Conservation (phyloP, 176 grass and related monocot genomes). For the Raddia guianensis region DNA sequence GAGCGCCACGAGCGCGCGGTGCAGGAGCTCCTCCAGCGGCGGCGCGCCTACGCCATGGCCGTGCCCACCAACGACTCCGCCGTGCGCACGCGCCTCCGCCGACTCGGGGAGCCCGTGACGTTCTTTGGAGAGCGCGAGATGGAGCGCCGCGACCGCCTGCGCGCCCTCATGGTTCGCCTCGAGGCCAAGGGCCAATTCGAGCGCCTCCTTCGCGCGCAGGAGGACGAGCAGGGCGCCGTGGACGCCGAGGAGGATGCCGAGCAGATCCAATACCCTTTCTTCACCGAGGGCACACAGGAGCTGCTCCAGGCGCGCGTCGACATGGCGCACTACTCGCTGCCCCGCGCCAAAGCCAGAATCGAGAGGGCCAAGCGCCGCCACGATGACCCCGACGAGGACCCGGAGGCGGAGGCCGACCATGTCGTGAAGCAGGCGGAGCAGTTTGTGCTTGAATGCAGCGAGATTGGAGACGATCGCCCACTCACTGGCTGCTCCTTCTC, state of each 20-base stretch:
- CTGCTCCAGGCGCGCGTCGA: constrained; percentile 65
- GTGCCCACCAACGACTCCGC: constrained; percentile 92
- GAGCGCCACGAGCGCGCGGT: constrained; percentile 94
- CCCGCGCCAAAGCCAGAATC: constrained; percentile 64
- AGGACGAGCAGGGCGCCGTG: constrained; percentile 66
- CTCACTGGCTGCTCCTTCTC: constrained; percentile 93
- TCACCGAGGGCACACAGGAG: constrained; percentile 78
- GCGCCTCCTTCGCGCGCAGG: constrained; percentile 68
- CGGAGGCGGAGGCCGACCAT: constrained; percentile 70
- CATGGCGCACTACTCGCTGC: constrained; percentile 67
- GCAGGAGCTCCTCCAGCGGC: constrained; percentile 87
- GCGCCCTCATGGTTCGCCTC: constrained; percentile 78
- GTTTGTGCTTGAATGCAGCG: constrained; percentile 86
- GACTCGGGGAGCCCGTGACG: constrained; percentile 85
- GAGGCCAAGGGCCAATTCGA: constrained; percentile 59
- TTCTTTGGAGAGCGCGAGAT: constrained; percentile 88
- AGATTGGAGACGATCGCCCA: constrained; percentile 88
- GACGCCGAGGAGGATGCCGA: constrained; percentile 49
- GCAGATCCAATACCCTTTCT: constrained; percentile 83
- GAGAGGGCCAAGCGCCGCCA: constrained; percentile 73
- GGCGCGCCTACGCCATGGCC: constrained; percentile 89
- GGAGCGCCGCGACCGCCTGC: constrained; percentile 88
- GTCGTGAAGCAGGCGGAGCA: constrained; percentile 64
- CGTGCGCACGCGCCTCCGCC: constrained; percentile 74
- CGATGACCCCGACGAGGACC: constrained; percentile 84